A percentile compares a stretch with the other conserved stretches of the same genome.
These are phyloP conservation scores for Canavalia ensiformis DNA, from an alignment of 306 rosid genomes.

Conservation along the genomic window DNA sequence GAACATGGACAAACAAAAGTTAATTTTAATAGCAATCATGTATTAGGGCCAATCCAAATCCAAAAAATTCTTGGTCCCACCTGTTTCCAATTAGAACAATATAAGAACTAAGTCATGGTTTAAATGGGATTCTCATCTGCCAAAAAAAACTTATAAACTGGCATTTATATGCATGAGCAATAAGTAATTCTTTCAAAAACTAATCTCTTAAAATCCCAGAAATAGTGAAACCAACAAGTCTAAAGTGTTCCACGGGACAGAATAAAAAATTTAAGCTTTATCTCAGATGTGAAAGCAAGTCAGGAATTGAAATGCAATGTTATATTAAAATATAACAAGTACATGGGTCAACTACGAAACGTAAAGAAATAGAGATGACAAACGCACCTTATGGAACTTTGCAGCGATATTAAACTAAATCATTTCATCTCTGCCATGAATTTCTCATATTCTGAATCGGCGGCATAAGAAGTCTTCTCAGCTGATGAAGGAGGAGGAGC, in stretches of 20 bases:
- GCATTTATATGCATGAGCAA: not conserved
- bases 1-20: not conserved
- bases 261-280: slow-evolving; percentile 5
- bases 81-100: slow-evolving; percentile 26
- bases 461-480: slow-evolving; percentile 70
- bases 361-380: slow-evolving; percentile 1
- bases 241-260: slow-evolving; percentile 2
- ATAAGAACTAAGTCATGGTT: slow-evolving; percentile 8
- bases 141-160: not conserved
- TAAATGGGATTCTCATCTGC: slow-evolving; percentile 27
- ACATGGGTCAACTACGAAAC: slow-evolving; percentile 15
- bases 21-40: not conserved
- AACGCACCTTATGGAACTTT: slow-evolving; percentile 59
- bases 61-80: slow-evolving; percentile 3
- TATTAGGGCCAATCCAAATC: not conserved
- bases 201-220: not conserved
- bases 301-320: slow-evolving; percentile 13
- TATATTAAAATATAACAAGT: not conserved
- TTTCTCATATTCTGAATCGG: slow-evolving; percentile 94
- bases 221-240: slow-evolving; percentile 22
- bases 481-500: slow-evolving; percentile 68
- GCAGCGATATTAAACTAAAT: slow-evolving; percentile 48
- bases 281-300: slow-evolving; percentile 35
- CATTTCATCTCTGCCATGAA: slow-evolving; percentile 99
- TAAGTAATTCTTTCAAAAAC: not conserved